Evolutionary conservation across 208 protist species (phyloP).

Genomic region (Acanthamoeba healyi): DNA sequence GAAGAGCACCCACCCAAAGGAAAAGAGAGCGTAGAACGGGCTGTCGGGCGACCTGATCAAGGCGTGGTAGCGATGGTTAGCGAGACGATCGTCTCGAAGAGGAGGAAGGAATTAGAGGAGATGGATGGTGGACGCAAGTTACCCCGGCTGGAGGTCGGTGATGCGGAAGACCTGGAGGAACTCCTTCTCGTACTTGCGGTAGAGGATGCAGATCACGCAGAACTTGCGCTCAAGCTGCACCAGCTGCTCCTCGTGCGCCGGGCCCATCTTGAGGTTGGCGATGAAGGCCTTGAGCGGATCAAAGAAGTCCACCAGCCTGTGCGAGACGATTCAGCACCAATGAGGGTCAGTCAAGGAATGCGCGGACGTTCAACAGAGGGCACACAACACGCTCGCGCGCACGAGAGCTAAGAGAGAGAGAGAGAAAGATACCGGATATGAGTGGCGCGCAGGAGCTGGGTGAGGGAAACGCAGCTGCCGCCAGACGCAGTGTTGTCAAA

Average conservation of each 20-base stretch:
- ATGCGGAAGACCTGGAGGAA: conserved; percentile 44
- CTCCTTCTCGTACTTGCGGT: conserved; percentile 67
- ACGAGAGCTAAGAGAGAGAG: too few relatives aligned
- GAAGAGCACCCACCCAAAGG: conserved; percentile 60
- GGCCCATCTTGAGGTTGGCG: conserved; percentile 35
- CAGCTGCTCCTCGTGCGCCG: conserved; percentile 41
- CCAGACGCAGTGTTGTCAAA: not conserved
- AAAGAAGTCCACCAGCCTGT: conserved; percentile 65
- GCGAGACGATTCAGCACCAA: too few relatives aligned
- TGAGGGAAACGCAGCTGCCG: conserved; percentile 59
- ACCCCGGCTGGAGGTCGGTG: not conserved
- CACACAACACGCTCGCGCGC: not conserved
- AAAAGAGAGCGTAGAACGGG: not conserved
- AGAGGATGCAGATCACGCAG: conserved; percentile 64
- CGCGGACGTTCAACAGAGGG: not conserved
- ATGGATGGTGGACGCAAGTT: not conserved
- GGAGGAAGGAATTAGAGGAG: not conserved
- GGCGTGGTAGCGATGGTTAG: not conserved
- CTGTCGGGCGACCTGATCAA: not conserved
- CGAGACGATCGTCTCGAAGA: not conserved
- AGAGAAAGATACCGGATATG: conserved; percentile 31
- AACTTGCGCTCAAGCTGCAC: conserved; percentile 61
- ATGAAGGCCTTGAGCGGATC: conserved; percentile 65
- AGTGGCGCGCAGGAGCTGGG: conserved; percentile 58
- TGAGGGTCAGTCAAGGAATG: not conserved